These are phyloP conservation scores for Aurantiochytrium sp. DNA, from an alignment of 108 stramenopile genomes.

Conservation along the genomic window DNA sequence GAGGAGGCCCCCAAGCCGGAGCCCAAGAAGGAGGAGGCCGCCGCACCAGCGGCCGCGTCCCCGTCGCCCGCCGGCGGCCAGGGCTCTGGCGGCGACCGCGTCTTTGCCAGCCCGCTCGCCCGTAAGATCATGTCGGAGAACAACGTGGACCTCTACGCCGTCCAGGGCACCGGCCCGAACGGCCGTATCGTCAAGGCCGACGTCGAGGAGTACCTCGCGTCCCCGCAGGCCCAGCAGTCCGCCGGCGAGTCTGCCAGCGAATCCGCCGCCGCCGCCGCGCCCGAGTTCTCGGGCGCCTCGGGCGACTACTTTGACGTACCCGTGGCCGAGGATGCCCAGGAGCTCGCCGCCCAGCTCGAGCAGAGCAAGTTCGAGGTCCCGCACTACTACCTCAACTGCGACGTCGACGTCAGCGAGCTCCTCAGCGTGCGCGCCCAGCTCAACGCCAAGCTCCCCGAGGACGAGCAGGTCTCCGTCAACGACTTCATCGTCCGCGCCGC, in stretches of 20 bases:
- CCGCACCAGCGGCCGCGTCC: conserved; percentile 25
- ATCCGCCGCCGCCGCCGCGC: conserved; percentile 31
- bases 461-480: conserved; percentile 69
- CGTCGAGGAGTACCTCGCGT: conserved; percentile 71
- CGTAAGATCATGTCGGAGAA: conserved; percentile 74
- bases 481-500: conserved; percentile 90
- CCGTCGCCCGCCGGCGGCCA: conserved; percentile 31
- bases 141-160: conserved; percentile 65
- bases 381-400: conserved; percentile 92
- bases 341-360: conserved; percentile 69
- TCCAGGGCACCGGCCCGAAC: conserved; percentile 78
- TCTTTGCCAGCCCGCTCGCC: conserved; percentile 84
- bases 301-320: conserved; percentile 65
- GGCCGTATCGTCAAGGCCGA: conserved; percentile 90
- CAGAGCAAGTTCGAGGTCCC: conserved; percentile 83
- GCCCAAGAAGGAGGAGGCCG: conserved; percentile 5
- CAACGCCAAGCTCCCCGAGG: conserved; percentile 54
- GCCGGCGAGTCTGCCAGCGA: conserved; percentile 31
- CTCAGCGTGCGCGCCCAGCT: conserved; percentile 71
- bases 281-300: conserved; percentile 42
- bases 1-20: background rate
- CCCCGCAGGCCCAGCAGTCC: conserved; percentile 31
- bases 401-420: conserved; percentile 74
- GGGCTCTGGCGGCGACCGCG: conserved; percentile 60
- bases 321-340: conserved; percentile 52